These are phyloP conservation scores for Rhodofomes roseus DNA, from an alignment of 1,284 basidiomycete species.

Conservation along the genomic window DNA sequence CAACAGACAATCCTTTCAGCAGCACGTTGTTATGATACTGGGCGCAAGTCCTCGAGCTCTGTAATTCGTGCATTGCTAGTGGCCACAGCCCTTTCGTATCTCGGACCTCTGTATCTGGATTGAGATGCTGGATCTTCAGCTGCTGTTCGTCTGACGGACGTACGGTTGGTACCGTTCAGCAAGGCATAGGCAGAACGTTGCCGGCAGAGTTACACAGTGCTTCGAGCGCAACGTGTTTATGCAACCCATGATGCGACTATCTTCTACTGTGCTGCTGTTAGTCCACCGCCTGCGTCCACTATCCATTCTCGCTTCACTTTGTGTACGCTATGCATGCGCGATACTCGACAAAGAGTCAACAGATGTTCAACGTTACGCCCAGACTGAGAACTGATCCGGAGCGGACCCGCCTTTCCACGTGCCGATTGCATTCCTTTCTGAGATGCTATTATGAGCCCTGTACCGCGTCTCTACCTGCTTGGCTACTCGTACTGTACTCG, in stretches of 20 bases:
- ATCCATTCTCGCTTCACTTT: too few species aligned
- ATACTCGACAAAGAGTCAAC: background rate
- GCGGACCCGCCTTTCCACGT: background rate
- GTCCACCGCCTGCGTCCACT: too few species aligned
- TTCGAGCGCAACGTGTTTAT: background rate
- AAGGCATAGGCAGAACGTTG: background rate
- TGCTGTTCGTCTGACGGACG: background rate
- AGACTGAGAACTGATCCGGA: background rate
- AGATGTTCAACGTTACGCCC: background rate
- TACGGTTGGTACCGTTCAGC: background rate
- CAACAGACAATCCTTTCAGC: conserved; percentile 1
- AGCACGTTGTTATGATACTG: background rate
- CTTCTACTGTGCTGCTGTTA: too few species aligned
- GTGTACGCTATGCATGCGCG: too few species aligned
- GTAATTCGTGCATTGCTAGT: background rate
- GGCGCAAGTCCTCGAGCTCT: background rate
- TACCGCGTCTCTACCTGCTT: background rate
- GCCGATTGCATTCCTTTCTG: background rate
- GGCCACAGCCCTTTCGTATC: background rate
- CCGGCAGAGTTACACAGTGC: background rate
- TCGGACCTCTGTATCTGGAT: background rate
- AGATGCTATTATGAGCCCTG: background rate
- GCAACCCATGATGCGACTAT: too few species aligned
- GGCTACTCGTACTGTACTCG: background rate
- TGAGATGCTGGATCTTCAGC: background rate